These are phyloP conservation scores for Capsicum chinense DNA, from an alignment of 257 asterid species.

Conservation along the genomic window DNA sequence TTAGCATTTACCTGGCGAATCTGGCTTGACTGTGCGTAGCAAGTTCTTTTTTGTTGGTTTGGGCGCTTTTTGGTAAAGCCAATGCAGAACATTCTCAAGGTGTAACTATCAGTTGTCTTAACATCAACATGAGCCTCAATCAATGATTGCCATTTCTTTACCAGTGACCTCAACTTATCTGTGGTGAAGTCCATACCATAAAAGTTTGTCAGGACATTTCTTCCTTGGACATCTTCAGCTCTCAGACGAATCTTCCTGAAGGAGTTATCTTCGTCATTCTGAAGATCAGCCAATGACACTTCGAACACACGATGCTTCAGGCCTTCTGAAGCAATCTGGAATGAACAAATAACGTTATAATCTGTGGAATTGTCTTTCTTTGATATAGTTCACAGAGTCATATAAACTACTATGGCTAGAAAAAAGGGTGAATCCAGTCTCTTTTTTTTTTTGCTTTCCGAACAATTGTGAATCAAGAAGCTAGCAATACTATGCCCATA, in stretches of 20 bases:
- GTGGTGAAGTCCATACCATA: conserved; percentile 89
- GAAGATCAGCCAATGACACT: conserved; percentile 87
- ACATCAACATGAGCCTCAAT: conserved; percentile 92
- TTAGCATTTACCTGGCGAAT: conserved; percentile 62
- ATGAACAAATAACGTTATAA: neutral
- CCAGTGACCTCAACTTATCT: conserved; percentile 81
- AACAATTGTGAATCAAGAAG: neutral
- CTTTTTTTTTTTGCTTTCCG: no score
- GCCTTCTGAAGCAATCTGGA: conserved; percentile 87
- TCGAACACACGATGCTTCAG: conserved; percentile 89
- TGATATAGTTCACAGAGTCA: neutral
- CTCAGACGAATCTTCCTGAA: conserved; percentile 88
- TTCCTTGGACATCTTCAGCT: conserved; percentile 86
- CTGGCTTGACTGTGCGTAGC: conserved; percentile 85
- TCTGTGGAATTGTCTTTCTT: neutral
- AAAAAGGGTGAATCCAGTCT: neutral
- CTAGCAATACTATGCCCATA: neutral
- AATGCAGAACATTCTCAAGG: conserved; percentile 78
- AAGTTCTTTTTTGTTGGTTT: conserved; percentile 89
- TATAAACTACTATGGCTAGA: neutral
- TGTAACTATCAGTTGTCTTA: conserved; percentile 72
- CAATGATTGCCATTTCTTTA: conserved; percentile 73
- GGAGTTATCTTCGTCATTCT: conserved; percentile 77
- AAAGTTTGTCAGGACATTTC: conserved; percentile 77
- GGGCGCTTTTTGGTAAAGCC: conserved; percentile 85